A percentile compares a stretch with the other conserved stretches of the same genome.
Evolutionary conservation across 306 rosid genomes (phyloP).

Genomic region (Ormosia semicastrata): DNA sequence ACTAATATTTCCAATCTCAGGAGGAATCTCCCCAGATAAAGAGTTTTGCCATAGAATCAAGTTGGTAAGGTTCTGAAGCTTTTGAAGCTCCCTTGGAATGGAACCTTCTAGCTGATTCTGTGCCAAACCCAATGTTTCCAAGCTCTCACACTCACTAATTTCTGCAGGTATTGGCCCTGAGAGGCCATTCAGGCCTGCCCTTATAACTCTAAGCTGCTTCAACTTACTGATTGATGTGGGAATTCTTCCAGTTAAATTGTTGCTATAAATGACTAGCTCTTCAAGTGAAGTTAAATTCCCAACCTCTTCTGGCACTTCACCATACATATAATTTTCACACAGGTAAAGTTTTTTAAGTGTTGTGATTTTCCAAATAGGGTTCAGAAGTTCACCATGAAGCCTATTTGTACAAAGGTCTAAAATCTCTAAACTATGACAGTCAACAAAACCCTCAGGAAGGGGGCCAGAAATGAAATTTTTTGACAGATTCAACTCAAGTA

Average conservation of each 20-base stretch:
- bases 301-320: constrained; percentile 50
- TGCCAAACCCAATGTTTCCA: constrained; percentile 66
- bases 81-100: constrained; percentile 59
- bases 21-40: constrained; percentile 64
- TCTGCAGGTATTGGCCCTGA: constrained; percentile 59
- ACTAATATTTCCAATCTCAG: constrained; percentile 63
- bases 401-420: constrained; percentile 81
- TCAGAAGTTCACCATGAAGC: constrained; percentile 55
- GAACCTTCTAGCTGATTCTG: constrained; percentile 68
- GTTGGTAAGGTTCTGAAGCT: constrained; percentile 61
- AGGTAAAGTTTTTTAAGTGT: constrained; percentile 59
- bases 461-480: constrained; percentile 63
- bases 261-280: constrained; percentile 70
- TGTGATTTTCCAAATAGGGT: constrained; percentile 43
- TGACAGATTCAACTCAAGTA: constrained; percentile 59
- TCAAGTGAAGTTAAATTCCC: constrained; percentile 57
- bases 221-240: constrained; percentile 53
- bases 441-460: constrained; percentile 46
- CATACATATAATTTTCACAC: constrained; percentile 68
- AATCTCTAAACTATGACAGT: constrained; percentile 54
- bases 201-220: constrained; percentile 58
- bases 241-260: constrained; percentile 66
- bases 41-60: constrained; percentile 69
- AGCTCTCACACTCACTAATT: constrained; percentile 59
- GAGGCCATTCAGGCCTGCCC: constrained; percentile 62